Percentiles rank a stretch among this genome's conserved stretches.
Conservation (phyloP, 2,329 filamentous ascomycete species). For the Keithomyces neogunnii region DNA sequence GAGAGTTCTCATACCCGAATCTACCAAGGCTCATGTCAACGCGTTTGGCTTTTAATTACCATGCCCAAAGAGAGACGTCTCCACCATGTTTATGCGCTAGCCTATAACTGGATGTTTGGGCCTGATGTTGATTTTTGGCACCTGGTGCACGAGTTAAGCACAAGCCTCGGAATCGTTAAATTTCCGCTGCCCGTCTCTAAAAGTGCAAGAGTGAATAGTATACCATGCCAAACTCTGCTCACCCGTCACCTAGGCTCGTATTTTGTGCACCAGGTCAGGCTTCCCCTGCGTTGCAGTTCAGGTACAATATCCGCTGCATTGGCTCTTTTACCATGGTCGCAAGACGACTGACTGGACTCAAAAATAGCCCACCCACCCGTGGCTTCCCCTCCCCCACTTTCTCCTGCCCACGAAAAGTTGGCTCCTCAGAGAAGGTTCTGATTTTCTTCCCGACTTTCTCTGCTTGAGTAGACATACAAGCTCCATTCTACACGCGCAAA, state of each 20-base stretch:
- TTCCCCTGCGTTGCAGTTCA: too few relatives aligned
- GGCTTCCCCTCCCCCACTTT: conserved; percentile 17
- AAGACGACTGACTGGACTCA: background rate
- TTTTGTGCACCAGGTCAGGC: too few relatives aligned
- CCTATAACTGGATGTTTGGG: background rate
- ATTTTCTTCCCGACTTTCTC: conserved; percentile 5
- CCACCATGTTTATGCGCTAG: background rate
- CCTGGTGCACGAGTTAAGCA: background rate
- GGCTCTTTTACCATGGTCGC: too few relatives aligned
- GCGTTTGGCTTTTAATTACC: too few relatives aligned
- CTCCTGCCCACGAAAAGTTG: conserved; percentile 14
- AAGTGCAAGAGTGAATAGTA: too few relatives aligned
- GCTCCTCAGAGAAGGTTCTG: conserved; percentile 6
- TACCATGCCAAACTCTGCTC: too few relatives aligned
- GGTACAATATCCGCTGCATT: too few relatives aligned
- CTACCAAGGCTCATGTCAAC: too few relatives aligned
- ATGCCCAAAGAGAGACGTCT: background rate
- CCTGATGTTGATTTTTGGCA: background rate
- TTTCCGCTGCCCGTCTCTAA: too few relatives aligned
- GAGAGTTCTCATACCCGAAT: too few relatives aligned
- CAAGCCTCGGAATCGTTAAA: background rate
- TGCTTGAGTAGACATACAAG: background rate
- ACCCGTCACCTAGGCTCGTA: too few relatives aligned
- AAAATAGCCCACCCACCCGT: background rate
- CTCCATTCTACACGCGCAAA: background rate